Base-by-base conservation (phyloP, 1,139 yeast species). In the Blastobotrys illinoisensis region DNA sequence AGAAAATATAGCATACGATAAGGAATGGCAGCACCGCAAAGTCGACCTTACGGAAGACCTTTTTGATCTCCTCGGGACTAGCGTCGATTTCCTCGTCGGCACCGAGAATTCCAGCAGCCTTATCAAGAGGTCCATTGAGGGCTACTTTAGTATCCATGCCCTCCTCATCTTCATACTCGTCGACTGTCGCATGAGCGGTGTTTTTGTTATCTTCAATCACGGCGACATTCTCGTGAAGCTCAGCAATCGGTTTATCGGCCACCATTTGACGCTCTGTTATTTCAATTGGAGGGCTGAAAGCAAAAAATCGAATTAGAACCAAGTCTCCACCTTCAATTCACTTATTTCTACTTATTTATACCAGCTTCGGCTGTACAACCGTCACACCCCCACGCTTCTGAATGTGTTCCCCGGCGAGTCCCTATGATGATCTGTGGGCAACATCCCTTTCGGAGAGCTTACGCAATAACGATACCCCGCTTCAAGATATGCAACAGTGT, bases 1-100 rank as follows among this genome's bases (percentile, higher is more conserved):
- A 87, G 52, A 79, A 72, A 19, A 81, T 76, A 64, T 82, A 82
- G 36, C 82, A 67, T 13, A 79, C 59, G 63, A 83, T 76, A 71
- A 83, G 73, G 48, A 82, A 56, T 0, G 88, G 88, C 61, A 82
- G 67, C 59, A 84, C 64, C 56, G 67, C 74, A 23, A 74, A 47
- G 65, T 83, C 87, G 47, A 80, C 82, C 58, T 79, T 65, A n/a
- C 78, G 66, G 9, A 78, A 59, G 52, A 59, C 68, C 60, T 66
- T 69, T 26, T 72, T 65, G 45, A 64, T 68, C 6, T 55, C 60
- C 21, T 54, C 57, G 13, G 16, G 14, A 18, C 46, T 18, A 2
- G 46, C 23, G n/a, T 18, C 46, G n/a, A 26, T 20, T 18, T 26
- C 44, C 6, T 24, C 18, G 14, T 47, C 44, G 11, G 28, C 46